phyloP scores from a whole-genome alignment of 345 rosid species.

The Alliaria petiolata region DNA sequence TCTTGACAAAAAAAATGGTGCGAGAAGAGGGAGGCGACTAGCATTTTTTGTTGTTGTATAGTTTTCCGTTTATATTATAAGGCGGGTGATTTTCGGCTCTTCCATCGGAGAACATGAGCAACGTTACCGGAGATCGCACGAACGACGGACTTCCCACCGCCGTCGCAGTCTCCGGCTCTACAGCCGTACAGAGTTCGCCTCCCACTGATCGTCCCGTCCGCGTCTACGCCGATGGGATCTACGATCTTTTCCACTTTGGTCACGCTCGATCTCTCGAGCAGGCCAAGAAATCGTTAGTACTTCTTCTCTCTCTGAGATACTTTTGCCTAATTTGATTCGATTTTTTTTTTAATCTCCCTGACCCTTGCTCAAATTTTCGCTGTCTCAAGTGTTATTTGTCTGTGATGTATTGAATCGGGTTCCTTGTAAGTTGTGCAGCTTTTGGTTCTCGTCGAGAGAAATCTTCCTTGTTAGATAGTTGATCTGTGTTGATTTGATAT shows the following conservation, averaged over 20 bases:
- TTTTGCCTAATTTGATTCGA: not conserved
- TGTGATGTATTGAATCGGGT: slow-evolving; percentile 9
- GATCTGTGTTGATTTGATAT: not conserved
- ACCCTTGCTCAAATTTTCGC: not conserved
- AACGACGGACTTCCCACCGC: slow-evolving; percentile 10
- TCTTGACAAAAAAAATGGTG: not conserved
- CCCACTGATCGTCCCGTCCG: slow-evolving; percentile 61
- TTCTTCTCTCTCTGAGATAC: not conserved
- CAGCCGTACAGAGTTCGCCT: slow-evolving; percentile 12
- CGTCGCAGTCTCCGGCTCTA: slow-evolving; percentile 14
- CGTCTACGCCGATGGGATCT: slow-evolving; percentile 98
- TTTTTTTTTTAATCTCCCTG: no score
- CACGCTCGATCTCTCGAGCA: slow-evolving; percentile 97
- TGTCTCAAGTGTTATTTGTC: not conserved
- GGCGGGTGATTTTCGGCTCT: slow-evolving; percentile 9
- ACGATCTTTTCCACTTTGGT: slow-evolving; percentile 97
- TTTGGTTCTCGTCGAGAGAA: not conserved
- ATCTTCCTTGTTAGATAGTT: not conserved
- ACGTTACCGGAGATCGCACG: slow-evolving; percentile 20
- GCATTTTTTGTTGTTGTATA: not conserved
- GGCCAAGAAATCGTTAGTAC: slow-evolving; percentile 75
- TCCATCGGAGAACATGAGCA: slow-evolving; percentile 32
- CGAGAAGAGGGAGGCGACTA: slow-evolving; percentile 25
- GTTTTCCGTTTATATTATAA: not conserved
- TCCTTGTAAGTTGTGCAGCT: not conserved